Percentiles rank a stretch among this genome's conserved stretches.
Conservation (phyloP, 352 stramenopile species). For the Pythium dissotocum region DNA sequence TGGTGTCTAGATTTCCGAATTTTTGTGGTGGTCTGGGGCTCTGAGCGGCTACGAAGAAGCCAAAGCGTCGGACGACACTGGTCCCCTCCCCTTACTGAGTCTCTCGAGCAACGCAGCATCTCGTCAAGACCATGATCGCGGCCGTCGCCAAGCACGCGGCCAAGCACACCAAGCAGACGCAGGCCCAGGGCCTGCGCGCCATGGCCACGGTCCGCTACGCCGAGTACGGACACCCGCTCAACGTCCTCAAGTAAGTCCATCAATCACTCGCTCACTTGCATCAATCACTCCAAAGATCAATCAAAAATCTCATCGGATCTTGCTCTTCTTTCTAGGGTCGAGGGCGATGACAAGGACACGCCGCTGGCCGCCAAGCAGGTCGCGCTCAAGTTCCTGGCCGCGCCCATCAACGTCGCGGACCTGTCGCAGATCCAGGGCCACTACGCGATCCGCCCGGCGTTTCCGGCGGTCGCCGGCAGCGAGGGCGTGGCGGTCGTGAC, state of each 20-base stretch:
- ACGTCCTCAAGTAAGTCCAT: slow-evolving; percentile 51
- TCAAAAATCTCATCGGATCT: too few species aligned
- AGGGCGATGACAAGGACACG: slow-evolving; percentile 64
- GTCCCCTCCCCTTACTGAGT: too few species aligned
- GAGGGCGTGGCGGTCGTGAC: slow-evolving; percentile 86
- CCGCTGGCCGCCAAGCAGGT: slow-evolving; percentile 61
- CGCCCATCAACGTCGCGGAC: slow-evolving; percentile 88
- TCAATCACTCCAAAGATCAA: too few species aligned
- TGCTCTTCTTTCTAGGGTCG: slow-evolving; percentile 35
- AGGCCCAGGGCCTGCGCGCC: slow-evolving; percentile 34
- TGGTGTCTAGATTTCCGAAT: slow-evolving; percentile 11
- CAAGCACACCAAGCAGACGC: slow-evolving; percentile 29
- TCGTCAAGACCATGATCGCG: slow-evolving; percentile 45
- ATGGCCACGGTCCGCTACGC: slow-evolving; percentile 79
- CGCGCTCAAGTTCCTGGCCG: slow-evolving; percentile 86
- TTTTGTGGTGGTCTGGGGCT: slow-evolving; percentile 33
- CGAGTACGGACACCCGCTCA: slow-evolving; percentile 69
- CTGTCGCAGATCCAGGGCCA: slow-evolving; percentile 87
- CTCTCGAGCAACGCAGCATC: not conserved
- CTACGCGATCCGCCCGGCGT: slow-evolving; percentile 74
- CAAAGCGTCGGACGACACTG: not conserved
- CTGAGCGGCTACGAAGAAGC: slow-evolving; percentile 12
- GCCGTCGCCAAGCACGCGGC: slow-evolving; percentile 55
- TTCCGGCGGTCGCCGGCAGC: slow-evolving; percentile 84
- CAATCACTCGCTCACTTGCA: too few species aligned